Evolutionary conservation across 805 yeast genomes (phyloP), one percentile per base, ranked within the genome.

Genomic region (Lachancea quebecensis): DNA sequence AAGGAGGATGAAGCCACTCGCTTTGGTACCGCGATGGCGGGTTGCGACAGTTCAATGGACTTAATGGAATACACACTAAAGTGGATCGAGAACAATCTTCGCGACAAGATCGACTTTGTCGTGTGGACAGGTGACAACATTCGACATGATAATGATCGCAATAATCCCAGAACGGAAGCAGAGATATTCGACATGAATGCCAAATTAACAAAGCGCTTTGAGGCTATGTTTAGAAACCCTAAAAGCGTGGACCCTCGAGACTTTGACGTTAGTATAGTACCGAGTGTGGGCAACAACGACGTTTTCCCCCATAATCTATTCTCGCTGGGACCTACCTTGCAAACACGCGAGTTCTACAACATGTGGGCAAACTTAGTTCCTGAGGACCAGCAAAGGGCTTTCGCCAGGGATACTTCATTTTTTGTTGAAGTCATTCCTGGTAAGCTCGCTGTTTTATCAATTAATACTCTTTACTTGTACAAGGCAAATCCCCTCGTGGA

Each of bases 71-170:
- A 71, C 14, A 85, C 95, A 0, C 64, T 87, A 44, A 60, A 72
- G 28, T 87, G 95, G 93, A 67, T 87, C 2, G 62, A 71, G 16
- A 68, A 70, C 10, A 79, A 85, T 48, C 61, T 87, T 48, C 76
- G 71, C 49, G 93, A 85, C 61, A 79, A 86, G 52, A 80, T 87
- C 40, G 96, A 87, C 61, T 87, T 87, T 64, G 81, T 87, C 10
- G 75, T 87, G 11, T 87, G 95, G 95, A 86, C 95, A 0, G 96
- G 96, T 29, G 96, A 87, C 64, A 87, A 86, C 55, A 77, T 85
- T 38, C 72, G 95, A 45, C 95, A 86, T 61, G 95, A 86, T 61
- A 84, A 82, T 55, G 95, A 86, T 64, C 70, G 95, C 58, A 59
- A 61, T 16, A 66, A 67, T 56, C 96, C 95, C 2, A 75, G 96